Percentiles rank a stretch among this genome's conserved stretches.
phyloP scores from a whole-genome alignment of 2,329 filamentous ascomycete species.

The Lomentospora prolificans region DNA sequence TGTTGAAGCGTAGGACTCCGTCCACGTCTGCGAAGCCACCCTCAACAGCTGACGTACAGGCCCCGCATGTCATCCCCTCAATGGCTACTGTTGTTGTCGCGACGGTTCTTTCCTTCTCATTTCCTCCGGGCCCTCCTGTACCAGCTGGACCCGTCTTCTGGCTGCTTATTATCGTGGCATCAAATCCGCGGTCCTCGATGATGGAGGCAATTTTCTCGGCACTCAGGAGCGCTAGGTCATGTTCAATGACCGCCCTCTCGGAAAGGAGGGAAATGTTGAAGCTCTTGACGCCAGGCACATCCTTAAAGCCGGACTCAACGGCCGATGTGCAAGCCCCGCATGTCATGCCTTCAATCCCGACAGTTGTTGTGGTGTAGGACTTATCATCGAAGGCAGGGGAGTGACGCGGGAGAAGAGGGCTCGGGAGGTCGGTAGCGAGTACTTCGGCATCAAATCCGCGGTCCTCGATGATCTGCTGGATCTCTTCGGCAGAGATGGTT shows the following conservation, averaged over 20 bases:
- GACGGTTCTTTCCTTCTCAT: constrained; percentile 26
- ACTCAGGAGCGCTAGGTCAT: constrained; percentile 51
- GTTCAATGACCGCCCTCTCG: constrained; percentile 76
- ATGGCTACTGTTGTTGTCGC: constrained; percentile 79
- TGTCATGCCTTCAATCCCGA: constrained; percentile 81
- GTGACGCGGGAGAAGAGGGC: constrained; percentile 31
- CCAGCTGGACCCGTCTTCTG: constrained; percentile 31
- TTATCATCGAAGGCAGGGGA: constrained; percentile 24
- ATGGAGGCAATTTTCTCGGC: constrained; percentile 45
- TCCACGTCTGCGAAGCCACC: constrained; percentile 67
- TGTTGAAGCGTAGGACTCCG: constrained; percentile 82
- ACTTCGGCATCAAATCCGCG: constrained; percentile 84
- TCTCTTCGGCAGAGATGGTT: constrained; percentile 61
- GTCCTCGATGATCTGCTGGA: constrained; percentile 83
- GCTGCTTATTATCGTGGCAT: constrained; percentile 67
- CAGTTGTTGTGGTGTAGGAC: constrained; percentile 49
- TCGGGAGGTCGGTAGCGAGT: constrained; percentile 68
- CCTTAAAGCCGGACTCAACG: constrained; percentile 70
- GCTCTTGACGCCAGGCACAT: constrained; percentile 60
- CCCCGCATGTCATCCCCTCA: constrained; percentile 95
- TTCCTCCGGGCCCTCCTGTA: constrained; percentile 13
- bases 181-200: constrained; percentile 68
- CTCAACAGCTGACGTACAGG: constrained; percentile 88
- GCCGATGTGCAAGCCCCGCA: constrained; percentile 84
- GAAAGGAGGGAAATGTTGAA: constrained; percentile 79